Evolutionary conservation across 169 alveolate species (phyloP).

Genomic region (Cryptosporidium tyzzeri): DNA sequence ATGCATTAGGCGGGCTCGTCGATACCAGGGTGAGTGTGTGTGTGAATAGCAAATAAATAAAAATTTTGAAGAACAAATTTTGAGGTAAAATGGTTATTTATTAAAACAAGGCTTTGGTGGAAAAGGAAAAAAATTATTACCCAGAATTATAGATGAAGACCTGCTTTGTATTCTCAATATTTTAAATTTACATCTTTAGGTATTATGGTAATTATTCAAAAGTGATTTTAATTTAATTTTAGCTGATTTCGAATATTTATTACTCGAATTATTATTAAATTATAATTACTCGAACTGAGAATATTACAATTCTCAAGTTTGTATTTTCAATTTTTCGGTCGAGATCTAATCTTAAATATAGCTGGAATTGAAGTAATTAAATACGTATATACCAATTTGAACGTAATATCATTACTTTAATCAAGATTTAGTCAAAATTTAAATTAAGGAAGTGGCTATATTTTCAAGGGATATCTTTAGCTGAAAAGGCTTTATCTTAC

Average conservation of each 20-base stretch:
- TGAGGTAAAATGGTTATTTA: conserved; percentile 4
- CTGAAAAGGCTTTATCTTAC: background rate
- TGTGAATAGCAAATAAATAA: conserved; percentile 27
- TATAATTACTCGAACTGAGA: conserved; percentile 5
- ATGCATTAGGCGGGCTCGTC: conserved; percentile 74
- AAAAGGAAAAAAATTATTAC: background rate
- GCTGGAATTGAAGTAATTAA: background rate
- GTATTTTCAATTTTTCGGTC: background rate
- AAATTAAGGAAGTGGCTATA: too few relatives aligned
- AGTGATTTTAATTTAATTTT: background rate
- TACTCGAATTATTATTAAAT: background rate
- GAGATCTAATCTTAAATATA: background rate
- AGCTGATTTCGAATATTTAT: background rate
- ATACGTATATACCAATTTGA: background rate
- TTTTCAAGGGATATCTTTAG: background rate
- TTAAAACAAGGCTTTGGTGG: background rate
- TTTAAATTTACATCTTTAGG: background rate
- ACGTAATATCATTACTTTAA: background rate
- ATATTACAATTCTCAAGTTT: background rate
- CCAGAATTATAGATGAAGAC: background rate
- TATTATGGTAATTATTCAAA: background rate
- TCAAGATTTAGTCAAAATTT: background rate
- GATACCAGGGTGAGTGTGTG: conserved; percentile 72
- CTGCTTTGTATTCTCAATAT: background rate
- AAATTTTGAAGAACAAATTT: background rate